Conservation (phyloP, 805 yeast species). For the Cyberlindnera mycetangii region DNA sequence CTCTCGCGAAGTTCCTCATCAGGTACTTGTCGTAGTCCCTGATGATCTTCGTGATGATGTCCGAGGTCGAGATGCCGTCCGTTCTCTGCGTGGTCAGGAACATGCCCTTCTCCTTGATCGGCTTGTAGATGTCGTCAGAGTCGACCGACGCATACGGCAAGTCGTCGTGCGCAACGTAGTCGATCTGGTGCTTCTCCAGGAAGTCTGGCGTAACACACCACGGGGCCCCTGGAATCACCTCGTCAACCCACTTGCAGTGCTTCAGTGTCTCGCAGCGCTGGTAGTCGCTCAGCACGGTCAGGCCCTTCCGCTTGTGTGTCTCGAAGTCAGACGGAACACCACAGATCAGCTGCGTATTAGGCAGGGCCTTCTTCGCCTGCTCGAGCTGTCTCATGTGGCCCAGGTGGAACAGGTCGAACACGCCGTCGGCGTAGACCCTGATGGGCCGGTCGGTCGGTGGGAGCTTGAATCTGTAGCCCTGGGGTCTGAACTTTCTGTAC, state of each 20-base stretch:
- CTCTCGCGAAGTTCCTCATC: slow-evolving; percentile 96
- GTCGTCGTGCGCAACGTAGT: slow-evolving; percentile 97
- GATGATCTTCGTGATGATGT: slow-evolving; percentile 91
- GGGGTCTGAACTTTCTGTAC: slow-evolving; percentile 73
- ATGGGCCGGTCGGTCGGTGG: slow-evolving; percentile 88
- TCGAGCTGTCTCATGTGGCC: slow-evolving; percentile 98
- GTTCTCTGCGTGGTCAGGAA: slow-evolving; percentile 95
- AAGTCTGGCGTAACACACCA: slow-evolving; percentile 91
- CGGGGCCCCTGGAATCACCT: slow-evolving; percentile 91
- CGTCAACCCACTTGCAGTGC: slow-evolving; percentile 98
- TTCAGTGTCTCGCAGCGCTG: slow-evolving; percentile 88
- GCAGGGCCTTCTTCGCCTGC: slow-evolving; percentile 90
- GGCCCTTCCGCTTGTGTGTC: slow-evolving; percentile 89
- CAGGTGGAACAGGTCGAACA: slow-evolving; percentile 91
- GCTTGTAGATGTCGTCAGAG: slow-evolving; percentile 87
- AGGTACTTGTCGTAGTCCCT: slow-evolving; percentile 95
- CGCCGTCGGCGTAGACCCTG: slow-evolving; percentile 97
- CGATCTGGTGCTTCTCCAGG: slow-evolving; percentile 74
- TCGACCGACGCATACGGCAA: slow-evolving; percentile 90
- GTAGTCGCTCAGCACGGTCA: slow-evolving; percentile 84
- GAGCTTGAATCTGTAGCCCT: slow-evolving; percentile 69
- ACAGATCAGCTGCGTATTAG: slow-evolving; percentile 79
- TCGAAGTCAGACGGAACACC: slow-evolving; percentile 90
- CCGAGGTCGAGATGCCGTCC: slow-evolving; percentile 93
- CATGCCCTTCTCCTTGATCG: slow-evolving; percentile 87